Evolutionary conservation across 495 filamentous ascomycete genomes (phyloP), one percentile per base, ranked within the genome.

Genomic region (Talaromyces borbonicus): DNA sequence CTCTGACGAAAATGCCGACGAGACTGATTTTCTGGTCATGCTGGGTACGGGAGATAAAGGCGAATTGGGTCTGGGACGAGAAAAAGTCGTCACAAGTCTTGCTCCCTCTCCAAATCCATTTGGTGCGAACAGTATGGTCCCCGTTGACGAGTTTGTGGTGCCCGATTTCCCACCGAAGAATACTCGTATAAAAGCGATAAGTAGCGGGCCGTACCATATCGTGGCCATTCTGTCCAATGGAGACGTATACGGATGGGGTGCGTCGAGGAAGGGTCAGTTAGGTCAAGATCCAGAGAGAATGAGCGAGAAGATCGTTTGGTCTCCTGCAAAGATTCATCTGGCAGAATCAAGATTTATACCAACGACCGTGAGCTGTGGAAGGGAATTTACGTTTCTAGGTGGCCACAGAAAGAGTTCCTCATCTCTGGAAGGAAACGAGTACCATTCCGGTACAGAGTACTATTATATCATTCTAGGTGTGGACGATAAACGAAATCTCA

Each of bases 211-310:
- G 67, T 72, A 74, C 12, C 92, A 98, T 57, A 75, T 78, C 0
- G 78, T 89, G 14, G 79, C 71, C 3, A 75, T 95, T 4, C 62
- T 94, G 1, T 73, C 72, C 22, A 82, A 82, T 58, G 90, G 88
- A 2, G 69, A 82, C 1, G 81, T 83, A 1, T 95, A 82, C 59
- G 92, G 90, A 2, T 96, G 92, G 92, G 92, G 92, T 1, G 81
- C 69, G 49, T 79, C 80, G 5, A 72, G 88, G 22, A 89, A 94
- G 63, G 88, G 88, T 0, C 90, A 97, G 57, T 60, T 97, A 0
- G 88, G 86, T 4, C 57, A 63, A 1, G 32, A 47, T 2, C 61
- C 52, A 8, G 68, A 50, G 0, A 15, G 14, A 0, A 33, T 35
- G 0, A 4, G 3, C 2, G 19, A 41, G 22, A 71, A 63, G 43